Evolutionary conservation across 768 basidiomycete genomes (phyloP), one percentile per base, ranked within the genome.

Genomic region (Rhodotorula babjevae): DNA sequence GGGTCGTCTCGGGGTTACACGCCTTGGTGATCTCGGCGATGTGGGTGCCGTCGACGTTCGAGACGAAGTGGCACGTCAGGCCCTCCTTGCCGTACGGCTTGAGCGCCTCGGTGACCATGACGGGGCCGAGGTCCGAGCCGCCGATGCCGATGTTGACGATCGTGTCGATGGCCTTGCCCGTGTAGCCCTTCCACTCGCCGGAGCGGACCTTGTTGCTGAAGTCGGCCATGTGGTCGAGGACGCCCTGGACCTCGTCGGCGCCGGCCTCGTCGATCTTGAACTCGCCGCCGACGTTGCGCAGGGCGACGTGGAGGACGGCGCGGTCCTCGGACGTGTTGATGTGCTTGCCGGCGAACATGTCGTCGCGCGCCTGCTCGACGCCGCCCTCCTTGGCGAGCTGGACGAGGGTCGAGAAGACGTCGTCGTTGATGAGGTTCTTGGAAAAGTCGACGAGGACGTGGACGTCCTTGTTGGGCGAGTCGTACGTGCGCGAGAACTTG

Each of bases 81-180:
- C 92, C 91, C 75, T 92, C 88, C 82, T 97, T 90, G 61, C 90
- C 84, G 85, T 96, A 99, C 12, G 88, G 82, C 83, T 94, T 96
- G 82, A 98, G 87, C 9, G 93, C 95, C 84, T 98, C 96, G 19
- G 92, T 94, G 70, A 97, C 94, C 96, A 99, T 99, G 78, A 97
- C 94, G 25, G 95, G 96, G 27, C 95, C 95, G 64, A 99, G 84
- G 81, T 99, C 96, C 49, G 93, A 96, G 63, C 96, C 96, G 67
- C 96, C 96, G 80, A 99, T 99, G 71, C 96, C 96, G 77, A 99
- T 96, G 84, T 98, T 98, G 80, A 99, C 93, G 82, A 99, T 88
- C 61, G 92, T 89, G 79, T 88, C 87, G 85, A 99, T 98, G 18
- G 87, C 79, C 84, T 97, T 96, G 56, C 96, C 95, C 2, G 94